Evolutionary conservation across 352 stramenopile species (phyloP), one percentile per base, ranked within the genome.

Genomic region (Globisporangium abappressorium): DNA sequence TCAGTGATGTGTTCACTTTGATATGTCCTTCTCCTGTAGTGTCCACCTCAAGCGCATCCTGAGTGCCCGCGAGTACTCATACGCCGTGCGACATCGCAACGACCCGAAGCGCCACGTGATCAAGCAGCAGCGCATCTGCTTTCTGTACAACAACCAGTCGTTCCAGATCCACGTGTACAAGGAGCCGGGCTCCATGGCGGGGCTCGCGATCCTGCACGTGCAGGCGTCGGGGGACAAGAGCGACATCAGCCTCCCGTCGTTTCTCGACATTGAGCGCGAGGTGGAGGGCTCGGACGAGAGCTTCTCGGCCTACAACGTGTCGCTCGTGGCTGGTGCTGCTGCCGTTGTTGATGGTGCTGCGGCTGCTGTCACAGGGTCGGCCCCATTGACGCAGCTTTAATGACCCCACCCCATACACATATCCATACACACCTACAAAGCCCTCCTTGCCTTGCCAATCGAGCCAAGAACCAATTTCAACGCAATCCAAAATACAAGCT

Each of bases 101-200:
- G 87, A 93, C 64, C 81, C 76, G 28, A 81, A 61, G 43, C 84
- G 87, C 46, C 75, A 90, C 54, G 82, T 93, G 68, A 93, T 95
- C 74, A 95, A 95, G 78, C 87, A 95, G 75, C 85, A 93, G 69
- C 87, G 87, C 54, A 92, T 93, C 70, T 95, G 87, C 70, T 95
- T 95, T 43, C 58, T 95, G 57, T 92, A 93, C 74, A 75, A 91
- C 69, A 93, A 93, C 71, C 87, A 93, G 71, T 95, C 87, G 47
- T 92, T 93, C 72, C 85, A 95, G 71, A 88, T 95, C 51, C 87
- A 95, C 70, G 74, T 92, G 33, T 95, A 95, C 78, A 95, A 95
- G 69, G 87, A 93, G 62, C 87, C 87, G 28, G 69, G 70, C 5
- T 68, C 78, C 6, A 75, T 95, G 67, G 82, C 78, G 2, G 81